These are phyloP conservation scores for Poa annua DNA, from an alignment of 176 grass and related monocot species.

Conservation along the genomic window DNA sequence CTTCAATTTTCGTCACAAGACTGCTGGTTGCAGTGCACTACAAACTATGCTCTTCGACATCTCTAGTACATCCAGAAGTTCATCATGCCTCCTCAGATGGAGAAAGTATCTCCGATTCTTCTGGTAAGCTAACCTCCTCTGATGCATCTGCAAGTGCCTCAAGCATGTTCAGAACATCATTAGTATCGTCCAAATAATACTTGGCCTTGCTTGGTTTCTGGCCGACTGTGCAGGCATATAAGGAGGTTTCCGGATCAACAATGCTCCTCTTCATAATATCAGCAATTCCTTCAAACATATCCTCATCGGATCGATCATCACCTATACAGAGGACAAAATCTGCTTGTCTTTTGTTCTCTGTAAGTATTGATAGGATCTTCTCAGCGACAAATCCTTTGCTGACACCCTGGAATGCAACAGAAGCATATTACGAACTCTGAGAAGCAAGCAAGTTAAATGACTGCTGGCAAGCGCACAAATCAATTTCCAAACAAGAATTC, in stretches of 20 bases:
- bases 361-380: slow-evolving; percentile 65
- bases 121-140: slow-evolving; percentile 15
- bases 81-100: slow-evolving; percentile 36
- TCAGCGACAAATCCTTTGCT: slow-evolving; percentile 68
- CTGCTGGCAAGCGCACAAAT: background rate
- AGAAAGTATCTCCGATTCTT: slow-evolving; percentile 29
- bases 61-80: slow-evolving; percentile 7
- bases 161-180: slow-evolving; percentile 63
- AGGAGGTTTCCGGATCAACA: slow-evolving; percentile 47
- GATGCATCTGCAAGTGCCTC: slow-evolving; percentile 68
- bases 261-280: slow-evolving; percentile 51
- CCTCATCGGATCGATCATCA: slow-evolving; percentile 72
- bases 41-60: slow-evolving; percentile 27
- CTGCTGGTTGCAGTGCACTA: slow-evolving; percentile 20
- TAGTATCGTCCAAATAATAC: slow-evolving; percentile 72
- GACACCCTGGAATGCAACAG: slow-evolving; percentile 55
- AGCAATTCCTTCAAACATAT: slow-evolving; percentile 71
- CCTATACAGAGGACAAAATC: slow-evolving; percentile 70
- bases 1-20: slow-evolving; percentile 33
- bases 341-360: slow-evolving; percentile 54
- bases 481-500: background rate
- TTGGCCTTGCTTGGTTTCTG: slow-evolving; percentile 77
- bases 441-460: background rate
- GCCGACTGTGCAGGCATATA: slow-evolving; percentile 69
- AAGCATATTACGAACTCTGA: slow-evolving; percentile 21